phyloP scores from a whole-genome alignment of 2,329 filamentous ascomycete species.

The Fusarium praegraminearum region DNA sequence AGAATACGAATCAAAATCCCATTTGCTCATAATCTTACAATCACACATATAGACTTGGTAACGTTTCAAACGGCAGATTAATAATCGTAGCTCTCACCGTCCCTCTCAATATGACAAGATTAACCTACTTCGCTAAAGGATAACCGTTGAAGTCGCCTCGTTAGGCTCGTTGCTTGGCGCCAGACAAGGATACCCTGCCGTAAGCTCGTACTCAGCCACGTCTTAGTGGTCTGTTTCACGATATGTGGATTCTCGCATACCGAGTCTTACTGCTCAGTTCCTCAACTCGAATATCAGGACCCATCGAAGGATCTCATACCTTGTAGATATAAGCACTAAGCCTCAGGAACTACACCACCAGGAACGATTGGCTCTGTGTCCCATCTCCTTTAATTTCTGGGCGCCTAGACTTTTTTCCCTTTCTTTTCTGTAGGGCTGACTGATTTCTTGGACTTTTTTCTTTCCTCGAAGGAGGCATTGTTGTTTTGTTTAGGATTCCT shows the following conservation, averaged over 20 bases:
- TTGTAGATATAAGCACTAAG: background rate
- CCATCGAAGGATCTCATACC: background rate
- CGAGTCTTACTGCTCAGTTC: background rate
- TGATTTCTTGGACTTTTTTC: background rate
- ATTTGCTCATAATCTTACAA: too few species aligned
- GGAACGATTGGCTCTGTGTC: background rate
- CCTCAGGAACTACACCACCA: background rate
- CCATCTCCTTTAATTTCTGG: background rate
- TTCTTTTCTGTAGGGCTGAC: background rate
- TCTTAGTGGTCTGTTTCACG: background rate
- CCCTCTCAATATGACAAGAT: too few species aligned
- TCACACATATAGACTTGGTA: background rate
- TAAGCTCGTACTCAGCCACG: background rate
- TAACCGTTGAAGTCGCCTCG: background rate
- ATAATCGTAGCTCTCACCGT: background rate
- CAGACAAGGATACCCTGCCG: background rate
- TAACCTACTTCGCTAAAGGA: background rate
- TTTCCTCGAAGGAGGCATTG: background rate
- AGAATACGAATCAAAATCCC: too few species aligned
- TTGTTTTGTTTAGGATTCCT: background rate
- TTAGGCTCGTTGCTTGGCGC: fast-evolving
- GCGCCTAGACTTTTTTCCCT: background rate
- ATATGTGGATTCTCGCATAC: background rate
- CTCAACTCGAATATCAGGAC: background rate
- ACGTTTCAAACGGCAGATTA: fast-evolving